Percentiles rank a stretch among this genome's conserved stretches.
phyloP scores from a whole-genome alignment of 2,329 filamentous ascomycete genomes.

The Aspergillus bombycis region DNA sequence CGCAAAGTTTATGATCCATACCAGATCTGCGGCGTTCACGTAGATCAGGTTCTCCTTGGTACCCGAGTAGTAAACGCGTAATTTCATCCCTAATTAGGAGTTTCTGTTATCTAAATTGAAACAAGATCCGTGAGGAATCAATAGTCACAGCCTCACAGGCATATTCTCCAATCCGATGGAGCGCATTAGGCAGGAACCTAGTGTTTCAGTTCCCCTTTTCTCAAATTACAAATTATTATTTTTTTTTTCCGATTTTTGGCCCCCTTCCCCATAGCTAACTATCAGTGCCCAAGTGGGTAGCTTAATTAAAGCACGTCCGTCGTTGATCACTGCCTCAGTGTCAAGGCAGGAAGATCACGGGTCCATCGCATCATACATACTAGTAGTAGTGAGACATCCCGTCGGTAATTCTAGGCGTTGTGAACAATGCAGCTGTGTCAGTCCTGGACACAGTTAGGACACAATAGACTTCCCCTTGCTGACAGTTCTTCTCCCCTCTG shows the following conservation, averaged over 20 bases:
- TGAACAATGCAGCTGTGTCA: no score
- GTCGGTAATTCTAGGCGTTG: neutral
- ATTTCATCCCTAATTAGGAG: neutral
- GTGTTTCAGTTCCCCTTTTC: slow-evolving; percentile 2
- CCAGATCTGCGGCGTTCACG: neutral
- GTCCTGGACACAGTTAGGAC: no score
- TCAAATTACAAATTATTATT: neutral
- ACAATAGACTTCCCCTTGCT: no score
- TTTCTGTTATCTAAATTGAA: slow-evolving; percentile 1
- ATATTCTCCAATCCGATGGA: neutral
- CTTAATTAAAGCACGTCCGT: slow-evolving; percentile 2
- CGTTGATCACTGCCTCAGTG: neutral
- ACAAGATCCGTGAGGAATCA: neutral
- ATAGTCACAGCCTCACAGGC: neutral
- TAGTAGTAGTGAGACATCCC: neutral
- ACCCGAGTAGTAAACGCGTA: neutral
- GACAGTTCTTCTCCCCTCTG: no score
- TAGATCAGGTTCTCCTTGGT: neutral
- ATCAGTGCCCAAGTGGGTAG: neutral
- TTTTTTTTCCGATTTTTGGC: neutral
- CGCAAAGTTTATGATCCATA: neutral
- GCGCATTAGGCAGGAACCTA: neutral
- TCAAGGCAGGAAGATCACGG: neutral
- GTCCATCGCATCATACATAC: neutral
- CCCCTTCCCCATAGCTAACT: neutral